Evolutionary conservation across 2,329 filamentous ascomycete species (phyloP).

Genomic region (Drechslerella coelobrocha): DNA sequence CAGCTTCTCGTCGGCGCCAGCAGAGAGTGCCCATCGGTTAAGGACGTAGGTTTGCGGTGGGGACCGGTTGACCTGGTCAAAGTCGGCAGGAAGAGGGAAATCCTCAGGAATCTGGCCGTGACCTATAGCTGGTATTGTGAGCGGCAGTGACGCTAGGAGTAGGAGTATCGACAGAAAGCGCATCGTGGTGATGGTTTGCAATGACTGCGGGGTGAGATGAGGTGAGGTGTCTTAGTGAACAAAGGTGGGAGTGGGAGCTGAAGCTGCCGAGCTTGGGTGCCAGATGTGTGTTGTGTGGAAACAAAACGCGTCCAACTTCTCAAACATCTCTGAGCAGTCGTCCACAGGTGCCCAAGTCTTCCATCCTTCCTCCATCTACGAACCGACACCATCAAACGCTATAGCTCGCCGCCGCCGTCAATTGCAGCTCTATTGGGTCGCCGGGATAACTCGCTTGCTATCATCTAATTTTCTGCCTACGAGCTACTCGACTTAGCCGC

Average conservation of each 20-base stretch:
- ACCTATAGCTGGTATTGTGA: slow-evolving; percentile 9
- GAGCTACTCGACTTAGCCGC: not conserved
- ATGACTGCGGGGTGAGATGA: slow-evolving; percentile 1
- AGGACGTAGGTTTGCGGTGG: slow-evolving; percentile 38
- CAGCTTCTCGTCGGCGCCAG: slow-evolving; percentile 14
- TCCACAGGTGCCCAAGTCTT: slow-evolving; percentile 12
- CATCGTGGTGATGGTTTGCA: slow-evolving; percentile 31
- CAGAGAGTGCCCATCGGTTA: slow-evolving; percentile 38
- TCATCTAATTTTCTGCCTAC: not conserved
- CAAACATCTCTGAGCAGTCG: too few relatives aligned
- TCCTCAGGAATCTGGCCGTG: slow-evolving; percentile 19
- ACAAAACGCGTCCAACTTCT: slow-evolving; percentile 49
- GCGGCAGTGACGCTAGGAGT: slow-evolving; percentile 25
- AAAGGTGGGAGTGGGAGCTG: not conserved
- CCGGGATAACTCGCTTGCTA: not conserved
- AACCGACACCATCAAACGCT: not conserved
- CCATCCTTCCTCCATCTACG: not conserved
- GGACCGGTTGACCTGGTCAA: slow-evolving; percentile 41
- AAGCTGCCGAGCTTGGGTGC: slow-evolving; percentile 2
- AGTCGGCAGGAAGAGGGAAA: slow-evolving; percentile 33
- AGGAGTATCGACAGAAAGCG: slow-evolving; percentile 29
- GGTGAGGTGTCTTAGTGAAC: slow-evolving; percentile 1
- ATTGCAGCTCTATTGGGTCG: slow-evolving; percentile 8
- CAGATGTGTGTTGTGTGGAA: slow-evolving; percentile 44
- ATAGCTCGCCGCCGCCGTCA: not conserved